Evolutionary conservation across 257 asterid genomes (phyloP), one percentile per base, ranked within the genome.

Genomic region (Salvia miltiorrhiza): DNA sequence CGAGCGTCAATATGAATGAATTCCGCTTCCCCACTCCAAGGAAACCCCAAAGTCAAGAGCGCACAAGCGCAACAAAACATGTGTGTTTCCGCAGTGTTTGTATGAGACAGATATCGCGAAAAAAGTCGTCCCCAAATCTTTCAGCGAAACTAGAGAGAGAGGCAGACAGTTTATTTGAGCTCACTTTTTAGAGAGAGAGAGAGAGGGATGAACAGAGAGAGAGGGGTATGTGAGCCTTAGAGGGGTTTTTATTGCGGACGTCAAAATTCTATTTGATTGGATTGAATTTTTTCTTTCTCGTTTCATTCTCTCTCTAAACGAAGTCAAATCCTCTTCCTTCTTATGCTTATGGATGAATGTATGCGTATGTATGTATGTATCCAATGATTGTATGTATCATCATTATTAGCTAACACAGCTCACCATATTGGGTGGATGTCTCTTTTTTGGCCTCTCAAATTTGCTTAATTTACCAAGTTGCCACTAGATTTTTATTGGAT

Each of bases 201-300:
- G 85, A 80, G 86, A 82, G 48, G 71, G 78, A 49, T 70, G 81
- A 70, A 71, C 67, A 64, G 82, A 71, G 71, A 69, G 85, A 68
- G 85, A n/a, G n/a, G n/a, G n/a, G n/a, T n/a, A n/a, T n/a, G 77
- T 44, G 78, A 69, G 76, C 41, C 16, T 78, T 75, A 17, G 77
- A 57, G 78, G 77, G 80, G 54, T 73, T 80, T n/a, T 78, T 80
- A 77, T 79, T 70, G 80, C 92, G 92, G 95, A 88, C 90, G 88
- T 83, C 92, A 88, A 88, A 83, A 14, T 35, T 63, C 64, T 54
- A 83, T 83, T 83, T 72, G 72, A 82, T 80, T 77, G 73, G 83
- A 83, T 87, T 85, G 74, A 77, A 78, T 78, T 64, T 64, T 74
- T 74, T 73, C 59, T 47, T 40, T 63, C 65, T 39, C 65, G 13